phyloP scores from a whole-genome alignment of 1,284 basidiomycete genomes.

The Quambalaria eucalypti region DNA sequence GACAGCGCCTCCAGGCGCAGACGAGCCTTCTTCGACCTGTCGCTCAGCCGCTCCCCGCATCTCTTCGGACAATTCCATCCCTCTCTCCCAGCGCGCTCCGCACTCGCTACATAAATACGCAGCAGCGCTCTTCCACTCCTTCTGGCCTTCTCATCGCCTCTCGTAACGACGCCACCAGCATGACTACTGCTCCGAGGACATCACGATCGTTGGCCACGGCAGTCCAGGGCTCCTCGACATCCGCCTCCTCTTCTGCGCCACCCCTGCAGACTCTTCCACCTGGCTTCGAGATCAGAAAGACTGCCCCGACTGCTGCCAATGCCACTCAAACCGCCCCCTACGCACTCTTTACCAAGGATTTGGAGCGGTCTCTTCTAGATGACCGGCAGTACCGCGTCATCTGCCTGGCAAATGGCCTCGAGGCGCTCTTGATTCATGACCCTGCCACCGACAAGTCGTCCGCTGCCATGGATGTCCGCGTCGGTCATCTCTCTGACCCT shows the following conservation, averaged over 20 bases:
- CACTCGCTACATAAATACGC: background rate
- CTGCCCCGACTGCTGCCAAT: background rate
- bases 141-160: background rate
- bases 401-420: constrained; percentile 73
- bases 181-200: background rate
- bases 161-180: background rate
- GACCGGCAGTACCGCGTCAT: constrained; percentile 56
- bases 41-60: background rate
- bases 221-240: background rate
- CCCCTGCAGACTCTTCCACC: constrained; percentile 9
- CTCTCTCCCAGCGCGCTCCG: background rate
- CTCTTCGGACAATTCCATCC: background rate
- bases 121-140: background rate
- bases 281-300: constrained; percentile 23
- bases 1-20: background rate
- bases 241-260: background rate
- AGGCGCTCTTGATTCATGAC: constrained; percentile 79
- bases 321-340: constrained; percentile 20
- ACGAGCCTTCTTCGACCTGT: background rate
- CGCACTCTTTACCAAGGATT: constrained; percentile 30
- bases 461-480: constrained; percentile 86
- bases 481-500: constrained; percentile 88
- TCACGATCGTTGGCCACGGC: background rate
- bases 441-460: constrained; percentile 83
- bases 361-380: constrained; percentile 26